These are phyloP conservation scores for Elsinoe ampelina DNA, from an alignment of 2,329 filamentous ascomycete genomes.

Conservation along the genomic window DNA sequence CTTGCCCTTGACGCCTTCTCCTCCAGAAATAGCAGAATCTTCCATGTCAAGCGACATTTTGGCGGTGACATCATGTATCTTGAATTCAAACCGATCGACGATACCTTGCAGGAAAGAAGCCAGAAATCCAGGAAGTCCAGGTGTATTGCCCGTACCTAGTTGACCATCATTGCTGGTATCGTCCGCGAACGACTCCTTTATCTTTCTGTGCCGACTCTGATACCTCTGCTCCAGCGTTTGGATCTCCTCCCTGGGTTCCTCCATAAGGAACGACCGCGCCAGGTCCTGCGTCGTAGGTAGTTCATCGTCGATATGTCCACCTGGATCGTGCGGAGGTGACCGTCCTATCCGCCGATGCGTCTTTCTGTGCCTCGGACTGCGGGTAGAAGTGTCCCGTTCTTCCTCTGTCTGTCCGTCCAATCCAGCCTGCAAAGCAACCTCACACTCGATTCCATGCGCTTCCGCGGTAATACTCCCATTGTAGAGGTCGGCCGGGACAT, in stretches of 20 bases:
- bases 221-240: conserved; percentile 60
- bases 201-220: conserved; percentile 46
- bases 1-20: too few species aligned
- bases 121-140: conserved; percentile 62
- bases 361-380: conserved; percentile 28
- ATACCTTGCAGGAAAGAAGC: conserved; percentile 65
- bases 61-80: conserved; percentile 55
- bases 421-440: conserved; percentile 26
- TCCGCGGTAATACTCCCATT: conserved; percentile 74
- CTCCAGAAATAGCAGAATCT: background rate
- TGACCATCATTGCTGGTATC: conserved; percentile 46
- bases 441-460: conserved; percentile 69
- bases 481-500: conserved; percentile 80
- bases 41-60: conserved; percentile 46
- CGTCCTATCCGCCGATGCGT: conserved; percentile 27
- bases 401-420: conserved; percentile 26
- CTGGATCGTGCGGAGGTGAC: conserved; percentile 21
- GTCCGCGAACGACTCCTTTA: conserved; percentile 51
- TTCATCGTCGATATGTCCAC: conserved; percentile 23
- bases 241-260: conserved; percentile 57
- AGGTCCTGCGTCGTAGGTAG: conserved; percentile 63
- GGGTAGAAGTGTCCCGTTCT: conserved; percentile 23
- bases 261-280: conserved; percentile 68
- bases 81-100: conserved; percentile 59
- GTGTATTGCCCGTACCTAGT: conserved; percentile 59